These are phyloP conservation scores for Lactifluus rugatus DNA, from an alignment of 768 basidiomycete genomes.

Conservation along the genomic window DNA sequence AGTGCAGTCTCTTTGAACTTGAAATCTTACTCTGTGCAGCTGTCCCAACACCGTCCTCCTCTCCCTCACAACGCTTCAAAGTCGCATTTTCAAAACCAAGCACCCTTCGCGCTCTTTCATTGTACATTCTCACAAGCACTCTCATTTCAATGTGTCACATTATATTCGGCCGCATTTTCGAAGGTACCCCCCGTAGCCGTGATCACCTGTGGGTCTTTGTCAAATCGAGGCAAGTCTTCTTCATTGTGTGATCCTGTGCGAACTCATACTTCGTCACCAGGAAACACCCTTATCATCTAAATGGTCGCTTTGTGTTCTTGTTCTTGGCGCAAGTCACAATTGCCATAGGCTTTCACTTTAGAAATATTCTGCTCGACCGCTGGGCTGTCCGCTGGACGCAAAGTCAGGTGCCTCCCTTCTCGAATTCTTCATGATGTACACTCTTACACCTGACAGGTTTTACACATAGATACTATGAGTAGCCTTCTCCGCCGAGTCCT, in stretches of 20 bases:
- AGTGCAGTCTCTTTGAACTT: background rate
- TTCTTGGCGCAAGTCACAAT: conserved; percentile 41
- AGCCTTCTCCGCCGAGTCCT: conserved; percentile 11
- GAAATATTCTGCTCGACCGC: conserved; percentile 56
- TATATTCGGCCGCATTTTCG: conserved; percentile 27
- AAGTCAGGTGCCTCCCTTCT: background rate
- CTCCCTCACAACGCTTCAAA: conserved; percentile 41
- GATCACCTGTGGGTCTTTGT: conserved; percentile 47
- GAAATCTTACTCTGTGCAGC: conserved; percentile 27
- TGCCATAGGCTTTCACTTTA: conserved; percentile 40
- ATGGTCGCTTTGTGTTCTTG: conserved; percentile 57
- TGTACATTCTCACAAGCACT: conserved; percentile 41
- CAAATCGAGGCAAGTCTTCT: conserved; percentile 46
- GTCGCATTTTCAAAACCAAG: conserved; percentile 38
- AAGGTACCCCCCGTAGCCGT: conserved; percentile 25
- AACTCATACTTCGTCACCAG: conserved; percentile 27
- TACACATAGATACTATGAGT: conserved; percentile 21
- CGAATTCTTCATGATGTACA: background rate
- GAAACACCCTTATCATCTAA: conserved; percentile 67
- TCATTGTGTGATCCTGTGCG: background rate
- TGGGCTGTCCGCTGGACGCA: conserved; percentile 31
- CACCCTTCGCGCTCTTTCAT: conserved; percentile 35
- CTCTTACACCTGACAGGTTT: conserved; percentile 14
- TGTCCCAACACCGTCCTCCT: conserved; percentile 38
- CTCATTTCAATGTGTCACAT: conserved; percentile 37